A percentile compares a stretch with the other conserved stretches of the same genome.
These are phyloP conservation scores for Mycena capillaripes DNA, from an alignment of 768 basidiomycete species.

Conservation along the genomic window DNA sequence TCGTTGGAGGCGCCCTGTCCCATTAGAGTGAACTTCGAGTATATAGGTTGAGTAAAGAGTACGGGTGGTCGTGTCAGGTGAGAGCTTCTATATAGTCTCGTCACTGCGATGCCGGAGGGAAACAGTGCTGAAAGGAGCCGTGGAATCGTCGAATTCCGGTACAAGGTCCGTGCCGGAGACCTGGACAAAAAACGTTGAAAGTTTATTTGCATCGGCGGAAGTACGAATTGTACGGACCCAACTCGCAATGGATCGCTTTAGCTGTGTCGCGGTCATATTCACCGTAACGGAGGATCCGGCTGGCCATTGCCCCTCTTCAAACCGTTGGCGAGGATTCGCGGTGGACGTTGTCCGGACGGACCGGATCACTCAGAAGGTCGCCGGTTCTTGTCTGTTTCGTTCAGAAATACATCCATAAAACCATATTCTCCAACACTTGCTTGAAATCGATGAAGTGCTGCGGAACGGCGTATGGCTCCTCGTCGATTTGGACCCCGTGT, in stretches of 20 bases:
- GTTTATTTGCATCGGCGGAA: too few species aligned
- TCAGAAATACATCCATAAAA: background rate
- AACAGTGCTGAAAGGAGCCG: background rate
- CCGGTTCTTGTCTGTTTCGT: slow-evolving; percentile 32
- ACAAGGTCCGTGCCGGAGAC: slow-evolving; percentile 33
- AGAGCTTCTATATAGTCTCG: slow-evolving; percentile 35
- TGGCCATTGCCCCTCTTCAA: slow-evolving; percentile 31
- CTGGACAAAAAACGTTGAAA: slow-evolving; percentile 12
- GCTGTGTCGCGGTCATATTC: background rate
- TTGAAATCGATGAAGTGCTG: slow-evolving; percentile 38
- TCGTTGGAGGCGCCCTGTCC: slow-evolving; percentile 18
- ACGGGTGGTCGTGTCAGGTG: slow-evolving; percentile 31
- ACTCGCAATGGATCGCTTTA: slow-evolving; percentile 28
- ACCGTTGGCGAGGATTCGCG: slow-evolving; percentile 34
- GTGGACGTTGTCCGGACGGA: slow-evolving; percentile 29
- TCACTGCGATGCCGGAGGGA: slow-evolving; percentile 30
- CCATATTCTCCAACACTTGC: slow-evolving; percentile 8
- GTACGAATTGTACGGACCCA: too few species aligned
- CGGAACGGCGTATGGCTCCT: slow-evolving; percentile 41
- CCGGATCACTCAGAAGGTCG: slow-evolving; percentile 34
- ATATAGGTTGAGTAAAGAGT: slow-evolving; percentile 38
- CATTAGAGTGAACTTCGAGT: slow-evolving; percentile 35
- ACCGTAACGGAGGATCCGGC: slow-evolving; percentile 12
- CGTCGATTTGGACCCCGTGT: slow-evolving; percentile 27
- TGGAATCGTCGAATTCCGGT: background rate